Conservation (phyloP, 2,329 filamentous ascomycete species). For the Fusarium euwallaceae region DNA sequence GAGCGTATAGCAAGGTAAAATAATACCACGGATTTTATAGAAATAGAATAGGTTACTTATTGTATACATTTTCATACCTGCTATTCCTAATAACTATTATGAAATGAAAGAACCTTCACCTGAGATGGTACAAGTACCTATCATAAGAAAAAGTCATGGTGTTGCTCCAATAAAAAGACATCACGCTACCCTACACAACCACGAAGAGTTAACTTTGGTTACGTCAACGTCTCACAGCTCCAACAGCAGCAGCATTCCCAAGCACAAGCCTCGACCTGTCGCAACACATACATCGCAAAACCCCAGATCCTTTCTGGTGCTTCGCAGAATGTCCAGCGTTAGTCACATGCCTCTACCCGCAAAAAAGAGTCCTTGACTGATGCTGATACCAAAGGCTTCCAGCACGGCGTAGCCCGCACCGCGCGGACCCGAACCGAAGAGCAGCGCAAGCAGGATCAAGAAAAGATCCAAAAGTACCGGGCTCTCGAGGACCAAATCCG, state of each 20-base stretch:
- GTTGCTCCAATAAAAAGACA: not conserved
- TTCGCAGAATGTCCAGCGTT: slow-evolving; percentile 43
- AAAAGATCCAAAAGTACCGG: slow-evolving; percentile 82
- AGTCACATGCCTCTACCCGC: slow-evolving; percentile 7
- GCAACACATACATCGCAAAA: slow-evolving; percentile 11
- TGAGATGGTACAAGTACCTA: not conserved
- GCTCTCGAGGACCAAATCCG: slow-evolving; percentile 77
- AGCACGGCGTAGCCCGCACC: slow-evolving; percentile 88
- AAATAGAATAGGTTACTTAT: not conserved
- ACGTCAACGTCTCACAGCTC: slow-evolving; percentile 1
- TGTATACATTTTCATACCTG: not conserved
- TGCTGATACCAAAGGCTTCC: slow-evolving; percentile 40
- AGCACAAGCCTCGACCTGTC: slow-evolving; percentile 6
- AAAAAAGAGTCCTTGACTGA: slow-evolving; percentile 35
- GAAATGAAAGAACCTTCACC: not conserved
- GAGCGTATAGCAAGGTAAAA: not conserved
- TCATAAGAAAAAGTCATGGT: not conserved
- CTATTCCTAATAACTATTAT: not conserved
- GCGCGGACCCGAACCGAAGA: slow-evolving; percentile 74
- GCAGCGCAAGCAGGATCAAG: slow-evolving; percentile 77
- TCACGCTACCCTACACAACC: slow-evolving; percentile 28
- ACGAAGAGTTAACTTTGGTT: slow-evolving; percentile 7
- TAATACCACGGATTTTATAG: not conserved
- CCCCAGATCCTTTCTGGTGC: not conserved
- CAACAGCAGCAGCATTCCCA: slow-evolving; percentile 6